Evolutionary conservation across 108 stramenopile genomes (phyloP), one percentile per base, ranked within the genome.

Genomic region (Discostella stelligeroides): DNA sequence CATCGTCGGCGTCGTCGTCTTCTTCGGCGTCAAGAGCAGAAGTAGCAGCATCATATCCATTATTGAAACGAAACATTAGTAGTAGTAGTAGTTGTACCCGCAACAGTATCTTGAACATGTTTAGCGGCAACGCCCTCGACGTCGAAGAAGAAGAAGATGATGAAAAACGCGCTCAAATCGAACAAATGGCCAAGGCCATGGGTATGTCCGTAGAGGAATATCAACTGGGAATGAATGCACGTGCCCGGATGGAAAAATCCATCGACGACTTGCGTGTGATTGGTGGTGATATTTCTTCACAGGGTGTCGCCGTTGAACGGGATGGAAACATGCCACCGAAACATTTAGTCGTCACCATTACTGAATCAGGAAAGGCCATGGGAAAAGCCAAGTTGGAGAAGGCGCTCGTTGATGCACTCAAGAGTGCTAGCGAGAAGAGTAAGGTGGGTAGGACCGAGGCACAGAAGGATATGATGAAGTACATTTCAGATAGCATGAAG

Each of bases 131-230:
- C 46, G 74, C 79, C 13, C 75, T 76, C 54, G 75, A 77, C 30
- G 75, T 78, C 60, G 88, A 88, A 60, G 90, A 91, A 60, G 88
- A 94, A 65, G 83, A 78, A 57, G 72, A 62, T 37, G 82, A 85
- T 14, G 87, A 88, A 72, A 82, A 86, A 60, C 68, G 72, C 14
- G 17, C 60, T n/a, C 70, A 82, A 62, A 91, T 91, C 60, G 88
- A 85, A 72, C 58, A 86, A 54, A 79, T 80, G 29, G 89, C 94
- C 56, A 82, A 82, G 50, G 86, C 91, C 15, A 92, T 95, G 91
- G 88, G 88, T 34, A 90, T 95, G 86, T 77, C 89, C 55, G 78
- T 90, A 14, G 86, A 87, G 27, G 89, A 94, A 68, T 94, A 94
- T 66, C 82, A 86, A 66, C 60, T 91, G 7, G 93, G 86, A 10